Base-by-base conservation (phyloP, 805 yeast species). In the Starmerella bacillaris region DNA sequence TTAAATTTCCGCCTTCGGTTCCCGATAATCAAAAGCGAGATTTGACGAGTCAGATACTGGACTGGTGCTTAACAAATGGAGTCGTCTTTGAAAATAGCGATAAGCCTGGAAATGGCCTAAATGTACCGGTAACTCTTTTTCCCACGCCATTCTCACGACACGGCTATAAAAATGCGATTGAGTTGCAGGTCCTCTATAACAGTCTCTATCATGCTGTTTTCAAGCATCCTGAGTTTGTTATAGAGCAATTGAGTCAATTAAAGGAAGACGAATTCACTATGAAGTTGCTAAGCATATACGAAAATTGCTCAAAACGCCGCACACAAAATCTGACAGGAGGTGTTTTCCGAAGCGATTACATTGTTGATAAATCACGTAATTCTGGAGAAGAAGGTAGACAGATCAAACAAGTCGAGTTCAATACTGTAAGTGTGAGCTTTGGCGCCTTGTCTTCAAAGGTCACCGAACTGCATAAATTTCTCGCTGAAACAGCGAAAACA, bases 341-440 rank as follows among this genome's bases (percentile, higher is more conserved):
- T 1, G 56, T 89, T 7, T 84, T 83, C 55, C 68, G 98, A 53
- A 76, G 92, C 0, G 98, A 89, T 51, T 89, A 86, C 50, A 72
- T 89, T 72, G 59, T 72, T 24, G 74, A 75, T 44, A 50, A 53
- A 19, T 38, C 40, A n/a, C 43, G 51, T 15, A 42, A 47, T 22
- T 46, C 37, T 19, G 18, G 18, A 18, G 51, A 51, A 55, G 38
- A 45, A 31, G 63, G 65, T 27, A 53, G 57, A 17, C 57, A 58
- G 34, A 76, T 86, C 49, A 84, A 86, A 51, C 98, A 89, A 56
- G 89, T 89, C 34, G 99, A 89, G 55, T 86, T 86, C 60, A 89
- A 89, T 57, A 84, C 98, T 1, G 80, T 89, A 3, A 78, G 94
- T 48, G 94, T 86, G 3, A 84, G 95, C 1, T 89, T 89, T 60